Evolutionary conservation across 2,329 filamentous ascomycete genomes (phyloP), one percentile per base, ranked within the genome.

Genomic region (Ophiostoma sp.): DNA sequence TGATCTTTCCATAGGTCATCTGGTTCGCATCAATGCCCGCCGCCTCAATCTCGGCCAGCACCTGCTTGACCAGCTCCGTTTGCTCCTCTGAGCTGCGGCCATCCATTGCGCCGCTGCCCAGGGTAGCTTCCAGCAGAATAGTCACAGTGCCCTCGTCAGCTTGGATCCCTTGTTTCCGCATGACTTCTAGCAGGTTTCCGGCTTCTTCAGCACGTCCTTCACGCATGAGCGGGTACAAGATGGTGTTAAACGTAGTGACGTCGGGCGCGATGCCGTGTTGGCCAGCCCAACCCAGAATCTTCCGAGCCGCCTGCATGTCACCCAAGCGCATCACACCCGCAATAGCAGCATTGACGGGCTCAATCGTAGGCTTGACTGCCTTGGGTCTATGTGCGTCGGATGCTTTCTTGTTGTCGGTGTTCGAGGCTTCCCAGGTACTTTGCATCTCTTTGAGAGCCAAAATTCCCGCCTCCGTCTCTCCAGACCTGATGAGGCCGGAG

Each of bases 81-180:
- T 68, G 70, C 65, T 64, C 62, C 11, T 42, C 47, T 2, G 68
- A 42, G n/a, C n/a, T 38, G 58, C 63, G 52, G n/a, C 65, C 62
- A 16, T 77, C 74, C 58, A 85, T 77, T 55, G 76, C 73, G 70
- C 79, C 75, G 71, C 78, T 74, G 73, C 70, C 71, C 27, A 72
- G 85, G 78, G 85, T 76, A 74, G 83, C 84, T 58, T 89, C 86
- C 7, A 95, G 80, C 68, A 95, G 81, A 70, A 92, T 86, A 36
- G 87, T 90, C 76, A 91, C 91, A 0, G 92, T 95, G 5, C 83
- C 84, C n/a, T 82, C 80, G 75, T 93, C 86, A 0, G 88, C 84
- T 42, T 81, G 72, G 41, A 92, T 76, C 2, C 81, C 81, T 16
- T 81, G 77, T 2, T 75, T 71, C 52, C 82, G 78, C 90, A 93